Base-by-base conservation (phyloP, 371 early-diverging fungal species). In the Saksenaea vasiformis region DNA sequence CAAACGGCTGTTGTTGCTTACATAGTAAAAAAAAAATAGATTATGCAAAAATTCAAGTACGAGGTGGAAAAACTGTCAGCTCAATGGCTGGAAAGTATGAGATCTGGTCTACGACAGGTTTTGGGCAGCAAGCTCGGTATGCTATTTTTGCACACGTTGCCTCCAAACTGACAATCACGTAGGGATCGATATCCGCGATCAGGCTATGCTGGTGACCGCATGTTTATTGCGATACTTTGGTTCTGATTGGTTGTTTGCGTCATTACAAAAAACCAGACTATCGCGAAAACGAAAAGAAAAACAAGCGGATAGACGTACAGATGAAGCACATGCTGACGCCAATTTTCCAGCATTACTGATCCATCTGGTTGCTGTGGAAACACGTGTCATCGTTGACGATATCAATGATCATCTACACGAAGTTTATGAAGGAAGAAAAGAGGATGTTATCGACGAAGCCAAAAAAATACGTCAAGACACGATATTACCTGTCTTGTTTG, bases 381-480 rank as follows among this genome's bases (percentile, higher is more conserved):
- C 80, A 15, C 83, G 84, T 14, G 71, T 86, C 1, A 73, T 84
- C 63, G 54, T 84, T 10, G 86, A 86, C 47, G 74, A 81, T 34
- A 64, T 80, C 28, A 70, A 78, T 7, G 79, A 80, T n/a, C 74
- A 75, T 14, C 67, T 68, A 65, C 62, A 64, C 19, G 39, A 60
- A 57, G 61, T 44, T 0, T 51, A 60, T 11, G 58, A 44, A 35
- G 60, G 54, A 22, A 58, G 61, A 27, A 63, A 54, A 15, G 65
- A 43, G 5, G 35, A 58, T 5, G 41, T 47, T 3, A 57, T 66
- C 36, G 64, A 73, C 28, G 56, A 55, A 15, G 44, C 56, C 57
- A 70, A 69, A 47, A 66, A 73, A 19, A 38, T 14, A 3, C 65
- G 73, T 5, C 76, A 82, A 36, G 68, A 74, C 51, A 62, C 26